phyloP scores from a whole-genome alignment of 1,284 basidiomycete species.

The Leccinum pachyderme region DNA sequence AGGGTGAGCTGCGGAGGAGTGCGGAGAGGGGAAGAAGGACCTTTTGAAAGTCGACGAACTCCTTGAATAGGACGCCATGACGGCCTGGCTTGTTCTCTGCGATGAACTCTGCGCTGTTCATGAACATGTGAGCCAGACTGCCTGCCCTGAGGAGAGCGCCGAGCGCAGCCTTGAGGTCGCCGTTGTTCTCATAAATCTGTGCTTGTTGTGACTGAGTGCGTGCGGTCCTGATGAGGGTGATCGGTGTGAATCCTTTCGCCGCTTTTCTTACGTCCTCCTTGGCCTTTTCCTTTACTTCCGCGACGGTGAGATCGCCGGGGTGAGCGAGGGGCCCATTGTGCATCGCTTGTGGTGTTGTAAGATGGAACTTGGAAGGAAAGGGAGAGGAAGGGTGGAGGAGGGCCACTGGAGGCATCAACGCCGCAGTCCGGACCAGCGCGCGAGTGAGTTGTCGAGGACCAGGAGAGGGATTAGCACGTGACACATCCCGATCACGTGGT shows the following conservation, averaged over 20 bases:
- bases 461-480: slow-evolving; percentile 29
- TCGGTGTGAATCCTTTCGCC: slow-evolving; percentile 52
- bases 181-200: slow-evolving; percentile 48
- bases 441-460: neutral
- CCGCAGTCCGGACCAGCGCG: neutral
- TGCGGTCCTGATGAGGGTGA: slow-evolving; percentile 59
- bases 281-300: slow-evolving; percentile 63
- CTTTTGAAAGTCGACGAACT: slow-evolving; percentile 58
- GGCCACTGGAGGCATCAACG: slow-evolving; percentile 38
- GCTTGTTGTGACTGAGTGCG: slow-evolving; percentile 52
- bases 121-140: slow-evolving; percentile 51
- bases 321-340: slow-evolving; percentile 28
- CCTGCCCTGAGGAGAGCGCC: slow-evolving; percentile 59
- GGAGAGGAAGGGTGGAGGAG: slow-evolving; percentile 33
- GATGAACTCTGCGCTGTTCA: slow-evolving; percentile 58
- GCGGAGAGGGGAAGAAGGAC: slow-evolving; percentile 38
- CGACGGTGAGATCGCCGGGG: slow-evolving; percentile 41
- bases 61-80: slow-evolving; percentile 51
- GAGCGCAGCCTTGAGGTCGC: slow-evolving; percentile 60
- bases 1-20: slow-evolving; percentile 20
- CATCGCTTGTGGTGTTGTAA: slow-evolving; percentile 24
- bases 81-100: slow-evolving; percentile 44
- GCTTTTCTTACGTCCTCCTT: slow-evolving; percentile 54
- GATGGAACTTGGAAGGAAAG: slow-evolving; percentile 19
- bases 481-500: slow-evolving; percentile 26